A percentile compares a stretch with the other conserved stretches of the same genome.
phyloP scores from a whole-genome alignment of 2,329 filamentous ascomycete genomes.

The Calycina herbarum region DNA sequence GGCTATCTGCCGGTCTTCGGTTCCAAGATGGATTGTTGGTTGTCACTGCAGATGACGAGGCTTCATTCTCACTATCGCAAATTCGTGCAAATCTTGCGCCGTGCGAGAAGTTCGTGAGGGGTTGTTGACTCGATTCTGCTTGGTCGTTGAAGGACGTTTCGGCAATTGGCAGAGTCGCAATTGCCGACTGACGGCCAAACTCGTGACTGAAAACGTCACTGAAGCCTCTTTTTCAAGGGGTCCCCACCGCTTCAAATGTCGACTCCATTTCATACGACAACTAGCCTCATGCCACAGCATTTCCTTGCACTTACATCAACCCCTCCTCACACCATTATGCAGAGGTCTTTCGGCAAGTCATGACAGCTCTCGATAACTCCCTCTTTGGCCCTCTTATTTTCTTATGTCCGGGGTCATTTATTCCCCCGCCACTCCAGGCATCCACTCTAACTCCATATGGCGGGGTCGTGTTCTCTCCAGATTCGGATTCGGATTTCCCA shows the following conservation, averaged over 20 bases:
- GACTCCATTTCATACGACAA: neutral
- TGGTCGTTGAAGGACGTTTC: neutral
- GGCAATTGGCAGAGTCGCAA: neutral
- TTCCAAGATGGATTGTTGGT: neutral
- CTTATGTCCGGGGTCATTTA: neutral
- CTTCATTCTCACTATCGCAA: neutral
- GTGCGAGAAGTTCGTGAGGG: neutral
- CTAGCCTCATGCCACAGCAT: neutral
- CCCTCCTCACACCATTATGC: slow-evolving; percentile 1
- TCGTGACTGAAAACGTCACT: neutral
- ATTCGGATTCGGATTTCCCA: neutral
- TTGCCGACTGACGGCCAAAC: neutral
- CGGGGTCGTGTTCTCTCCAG: neutral
- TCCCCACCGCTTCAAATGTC: neutral
- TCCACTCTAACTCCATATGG: neutral
- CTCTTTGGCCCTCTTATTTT: neutral
- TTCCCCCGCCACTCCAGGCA: slow-evolving; percentile 2
- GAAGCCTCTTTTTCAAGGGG: neutral
- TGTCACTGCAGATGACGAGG: no score
- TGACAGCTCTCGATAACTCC: neutral
- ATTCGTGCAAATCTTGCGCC: neutral
- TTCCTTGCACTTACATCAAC: neutral
- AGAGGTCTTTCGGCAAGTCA: neutral
- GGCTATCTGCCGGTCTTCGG: neutral
- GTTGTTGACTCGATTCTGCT: neutral